phyloP scores from a whole-genome alignment of 345 rosid species.

The Cardamine chenopodiifolia region DNA sequence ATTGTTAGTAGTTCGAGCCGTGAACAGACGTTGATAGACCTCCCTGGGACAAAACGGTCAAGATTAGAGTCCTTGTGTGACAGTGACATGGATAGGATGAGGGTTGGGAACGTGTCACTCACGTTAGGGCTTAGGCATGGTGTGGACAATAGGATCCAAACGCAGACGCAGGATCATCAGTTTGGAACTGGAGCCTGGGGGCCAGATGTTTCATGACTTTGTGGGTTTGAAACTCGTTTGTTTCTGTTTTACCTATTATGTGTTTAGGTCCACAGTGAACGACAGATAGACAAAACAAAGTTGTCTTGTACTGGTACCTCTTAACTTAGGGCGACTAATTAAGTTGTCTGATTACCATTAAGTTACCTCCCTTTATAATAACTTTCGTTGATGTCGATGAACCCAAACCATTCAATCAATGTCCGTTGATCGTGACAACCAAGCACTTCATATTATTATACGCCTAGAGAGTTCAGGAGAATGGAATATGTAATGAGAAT shows the following conservation, averaged over 20 bases:
- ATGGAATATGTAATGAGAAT: too few relatives aligned
- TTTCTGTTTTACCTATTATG: not conserved
- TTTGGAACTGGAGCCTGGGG: not conserved
- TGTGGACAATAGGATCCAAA: not conserved
- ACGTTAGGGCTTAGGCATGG: conserved; percentile 3
- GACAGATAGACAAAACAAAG: not conserved
- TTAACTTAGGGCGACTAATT: not conserved
- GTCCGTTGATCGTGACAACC: not conserved
- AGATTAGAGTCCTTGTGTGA: not conserved
- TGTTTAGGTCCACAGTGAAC: not conserved
- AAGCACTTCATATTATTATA: not conserved
- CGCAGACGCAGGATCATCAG: not conserved
- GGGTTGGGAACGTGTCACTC: conserved; percentile 3
- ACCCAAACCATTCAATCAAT: not conserved
- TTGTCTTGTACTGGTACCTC: not conserved
- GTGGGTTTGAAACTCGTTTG: not conserved
- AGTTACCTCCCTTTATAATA: not conserved
- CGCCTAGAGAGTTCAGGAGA: not conserved
- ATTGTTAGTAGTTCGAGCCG: not conserved
- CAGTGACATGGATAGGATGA: not conserved
- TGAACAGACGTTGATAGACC: not conserved
- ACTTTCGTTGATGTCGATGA: not conserved
- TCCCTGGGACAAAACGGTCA: not conserved
- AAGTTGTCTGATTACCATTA: not conserved
- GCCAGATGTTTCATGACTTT: conserved; percentile 5